Conservation (phyloP, 306 rosid species). For the Prunus campanulata region DNA sequence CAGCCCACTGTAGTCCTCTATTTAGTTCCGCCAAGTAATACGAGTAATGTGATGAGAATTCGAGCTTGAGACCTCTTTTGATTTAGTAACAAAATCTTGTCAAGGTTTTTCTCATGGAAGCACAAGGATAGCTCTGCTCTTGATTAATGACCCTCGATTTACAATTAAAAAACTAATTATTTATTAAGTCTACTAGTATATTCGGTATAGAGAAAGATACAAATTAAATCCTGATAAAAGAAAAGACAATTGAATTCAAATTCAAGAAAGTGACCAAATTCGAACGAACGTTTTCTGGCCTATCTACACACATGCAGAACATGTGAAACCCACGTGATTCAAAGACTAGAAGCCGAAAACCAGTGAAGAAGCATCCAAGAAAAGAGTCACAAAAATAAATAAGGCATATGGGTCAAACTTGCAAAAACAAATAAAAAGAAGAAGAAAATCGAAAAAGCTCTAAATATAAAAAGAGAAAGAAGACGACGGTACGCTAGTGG, state of each 20-base stretch:
- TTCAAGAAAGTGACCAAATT: background rate
- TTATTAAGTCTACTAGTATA: too few species aligned
- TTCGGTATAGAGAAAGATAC: too few species aligned
- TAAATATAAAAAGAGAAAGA: background rate
- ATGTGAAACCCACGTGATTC: conserved; percentile 30
- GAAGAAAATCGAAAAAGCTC: conserved; percentile 1
- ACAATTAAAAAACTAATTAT: too few species aligned
- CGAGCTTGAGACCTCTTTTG: too few species aligned
- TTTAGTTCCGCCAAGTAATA: too few species aligned
- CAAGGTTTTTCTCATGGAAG: too few species aligned
- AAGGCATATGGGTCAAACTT: background rate
- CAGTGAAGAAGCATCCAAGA: conserved; percentile 6
- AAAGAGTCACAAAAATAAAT: background rate
- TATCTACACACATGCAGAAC: conserved; percentile 6
- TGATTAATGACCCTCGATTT: too few species aligned
- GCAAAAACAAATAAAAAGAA: background rate
- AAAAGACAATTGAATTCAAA: background rate
- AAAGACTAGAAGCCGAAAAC: background rate
- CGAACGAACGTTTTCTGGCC: background rate
- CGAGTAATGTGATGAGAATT: too few species aligned
- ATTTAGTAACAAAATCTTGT: too few species aligned
- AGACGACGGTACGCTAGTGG: background rate
- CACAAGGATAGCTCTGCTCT: too few species aligned
- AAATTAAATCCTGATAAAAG: background rate
- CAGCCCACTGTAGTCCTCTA: too few species aligned